These are phyloP conservation scores for Amoebophrya sp. DNA, from an alignment of 169 alveolate genomes.

Conservation along the genomic window DNA sequence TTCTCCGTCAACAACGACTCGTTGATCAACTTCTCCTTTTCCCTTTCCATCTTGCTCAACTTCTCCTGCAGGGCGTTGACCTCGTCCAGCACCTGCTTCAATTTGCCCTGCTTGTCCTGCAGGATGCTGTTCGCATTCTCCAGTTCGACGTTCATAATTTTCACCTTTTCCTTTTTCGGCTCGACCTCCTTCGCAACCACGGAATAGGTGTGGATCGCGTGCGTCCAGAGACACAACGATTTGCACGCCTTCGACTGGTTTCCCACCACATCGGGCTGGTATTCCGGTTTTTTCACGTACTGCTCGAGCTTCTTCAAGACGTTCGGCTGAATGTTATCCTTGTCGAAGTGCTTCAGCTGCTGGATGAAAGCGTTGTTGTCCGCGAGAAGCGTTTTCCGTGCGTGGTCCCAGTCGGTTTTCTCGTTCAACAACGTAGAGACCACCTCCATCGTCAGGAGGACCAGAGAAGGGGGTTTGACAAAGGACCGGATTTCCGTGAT, in stretches of 20 bases:
- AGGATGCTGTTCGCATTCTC: conserved; percentile 66
- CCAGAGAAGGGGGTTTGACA: conserved; percentile 63
- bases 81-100: conserved; percentile 67
- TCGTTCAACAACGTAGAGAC: conserved; percentile 61
- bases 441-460: conserved; percentile 62
- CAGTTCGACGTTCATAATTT: conserved; percentile 23
- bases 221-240: conserved; percentile 71
- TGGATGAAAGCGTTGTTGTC: conserved; percentile 54
- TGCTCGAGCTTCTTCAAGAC: conserved; percentile 52
- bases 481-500: conserved; percentile 63
- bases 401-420: conserved; percentile 66
- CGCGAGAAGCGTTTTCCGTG: conserved; percentile 53
- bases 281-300: conserved; percentile 55
- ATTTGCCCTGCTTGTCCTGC: conserved; percentile 61
- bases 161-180: background rate
- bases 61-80: conserved; percentile 62
- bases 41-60: conserved; percentile 62
- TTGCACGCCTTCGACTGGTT: conserved; percentile 67
- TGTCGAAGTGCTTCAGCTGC: conserved; percentile 58
- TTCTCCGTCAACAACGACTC: conserved; percentile 63
- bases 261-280: conserved; percentile 59
- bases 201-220: conserved; percentile 68
- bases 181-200: conserved; percentile 56
- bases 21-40: conserved; percentile 62
- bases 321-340: conserved; percentile 53